These are phyloP conservation scores for Sugiyamaella smithiae DNA, from an alignment of 805 yeast genomes.

Conservation along the genomic window DNA sequence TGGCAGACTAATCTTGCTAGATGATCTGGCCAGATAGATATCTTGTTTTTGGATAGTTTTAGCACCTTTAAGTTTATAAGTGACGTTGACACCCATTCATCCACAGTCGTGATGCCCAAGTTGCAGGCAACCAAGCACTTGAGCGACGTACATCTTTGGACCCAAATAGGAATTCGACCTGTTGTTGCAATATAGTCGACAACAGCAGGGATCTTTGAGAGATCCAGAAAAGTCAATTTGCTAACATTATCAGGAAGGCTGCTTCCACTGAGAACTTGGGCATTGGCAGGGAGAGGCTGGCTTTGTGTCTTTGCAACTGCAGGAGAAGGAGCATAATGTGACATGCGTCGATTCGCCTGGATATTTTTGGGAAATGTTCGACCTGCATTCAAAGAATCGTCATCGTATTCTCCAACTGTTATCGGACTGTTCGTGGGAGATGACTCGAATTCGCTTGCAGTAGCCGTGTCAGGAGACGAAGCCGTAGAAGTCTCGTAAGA, in stretches of 20 bases:
- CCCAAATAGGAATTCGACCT: slow-evolving; percentile 29
- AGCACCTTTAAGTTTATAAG: slow-evolving; percentile 24
- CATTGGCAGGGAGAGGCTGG: not conserved
- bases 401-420: not conserved
- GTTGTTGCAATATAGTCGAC: slow-evolving; percentile 22
- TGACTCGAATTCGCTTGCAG: not conserved
- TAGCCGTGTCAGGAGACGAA: not conserved
- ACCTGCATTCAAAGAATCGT: not conserved
- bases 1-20: slow-evolving; percentile 19
- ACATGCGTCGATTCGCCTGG: not conserved
- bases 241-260: not conserved
- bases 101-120: slow-evolving; percentile 27
- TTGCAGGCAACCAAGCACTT: slow-evolving; percentile 26
- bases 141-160: slow-evolving; percentile 23
- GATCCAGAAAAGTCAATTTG: slow-evolving; percentile 24
- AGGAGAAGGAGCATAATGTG: not conserved
- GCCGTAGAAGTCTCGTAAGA: not conserved
- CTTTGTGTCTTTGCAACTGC: not conserved
- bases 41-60: slow-evolving; percentile 26
- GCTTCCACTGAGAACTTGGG: not conserved
- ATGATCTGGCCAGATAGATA: slow-evolving; percentile 32
- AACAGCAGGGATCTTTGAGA: slow-evolving; percentile 18
- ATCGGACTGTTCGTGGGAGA: not conserved
- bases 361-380: not conserved
- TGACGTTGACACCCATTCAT: slow-evolving; percentile 28